Percentiles rank a stretch among this genome's conserved stretches.
These are phyloP conservation scores for Cyathus pygmaeus DNA, from an alignment of 1,284 basidiomycete species.

Conservation along the genomic window DNA sequence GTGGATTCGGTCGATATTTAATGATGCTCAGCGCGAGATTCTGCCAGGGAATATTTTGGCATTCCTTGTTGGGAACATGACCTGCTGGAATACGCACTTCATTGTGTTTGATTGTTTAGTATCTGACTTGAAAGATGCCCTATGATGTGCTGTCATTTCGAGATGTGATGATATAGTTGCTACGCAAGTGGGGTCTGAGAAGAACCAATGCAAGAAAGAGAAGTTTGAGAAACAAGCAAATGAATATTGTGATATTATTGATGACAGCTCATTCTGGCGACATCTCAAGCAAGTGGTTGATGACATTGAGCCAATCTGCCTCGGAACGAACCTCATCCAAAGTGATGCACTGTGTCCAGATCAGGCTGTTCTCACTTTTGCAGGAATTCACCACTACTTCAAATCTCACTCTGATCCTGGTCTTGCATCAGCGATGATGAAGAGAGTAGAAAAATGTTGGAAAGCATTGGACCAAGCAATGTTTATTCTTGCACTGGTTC, in stretches of 20 bases:
- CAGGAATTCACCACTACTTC: slow-evolving; percentile 36
- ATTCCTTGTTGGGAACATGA: slow-evolving; percentile 35
- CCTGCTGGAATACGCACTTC: slow-evolving; percentile 35
- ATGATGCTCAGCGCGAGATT: slow-evolving; percentile 19
- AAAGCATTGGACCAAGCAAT: slow-evolving; percentile 29
- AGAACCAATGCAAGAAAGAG: slow-evolving; percentile 18
- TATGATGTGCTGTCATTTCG: slow-evolving; percentile 23
- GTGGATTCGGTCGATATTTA: slow-evolving; percentile 29
- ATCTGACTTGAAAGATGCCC: slow-evolving; percentile 19
- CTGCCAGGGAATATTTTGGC: slow-evolving; percentile 23
- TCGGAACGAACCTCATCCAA: slow-evolving; percentile 36
- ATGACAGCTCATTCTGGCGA: slow-evolving; percentile 29
- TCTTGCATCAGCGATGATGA: slow-evolving; percentile 25
- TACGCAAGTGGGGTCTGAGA: slow-evolving; percentile 32
- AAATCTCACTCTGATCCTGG: slow-evolving; percentile 19
- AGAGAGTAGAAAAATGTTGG: slow-evolving; percentile 31
- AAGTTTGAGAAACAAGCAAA: slow-evolving; percentile 19
- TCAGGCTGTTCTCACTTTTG: slow-evolving; percentile 34
- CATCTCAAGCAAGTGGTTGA: slow-evolving; percentile 26
- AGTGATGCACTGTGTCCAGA: slow-evolving; percentile 28
- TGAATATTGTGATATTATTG: slow-evolving; percentile 19
- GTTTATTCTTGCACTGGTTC: slow-evolving; percentile 27
- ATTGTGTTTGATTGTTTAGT: slow-evolving; percentile 29
- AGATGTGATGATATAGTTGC: slow-evolving; percentile 25
- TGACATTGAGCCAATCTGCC: slow-evolving; percentile 39